Evolutionary conservation across 2,329 filamentous ascomycete species (phyloP).

Genomic region (Penicillium sp.): DNA sequence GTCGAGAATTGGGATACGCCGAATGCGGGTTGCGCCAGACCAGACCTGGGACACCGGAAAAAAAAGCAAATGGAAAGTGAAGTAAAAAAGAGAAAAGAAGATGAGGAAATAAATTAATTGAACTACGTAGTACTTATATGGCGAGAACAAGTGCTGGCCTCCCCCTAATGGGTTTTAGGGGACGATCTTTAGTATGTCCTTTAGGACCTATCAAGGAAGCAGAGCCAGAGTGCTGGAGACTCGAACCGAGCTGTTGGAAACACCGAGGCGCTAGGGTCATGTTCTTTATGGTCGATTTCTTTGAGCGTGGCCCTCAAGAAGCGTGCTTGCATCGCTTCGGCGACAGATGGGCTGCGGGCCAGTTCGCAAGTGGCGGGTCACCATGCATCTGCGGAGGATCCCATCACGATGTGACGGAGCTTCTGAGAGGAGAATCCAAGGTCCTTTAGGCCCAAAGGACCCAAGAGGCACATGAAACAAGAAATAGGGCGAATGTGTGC

Average conservation of each 20-base stretch:
- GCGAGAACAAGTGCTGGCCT: neutral
- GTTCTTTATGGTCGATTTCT: constrained; percentile 6
- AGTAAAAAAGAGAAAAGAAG: constrained; percentile 4
- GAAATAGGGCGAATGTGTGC: neutral
- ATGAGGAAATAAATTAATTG: constrained; percentile 1
- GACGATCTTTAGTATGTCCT: constrained; percentile 5
- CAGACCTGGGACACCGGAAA: constrained; percentile 10
- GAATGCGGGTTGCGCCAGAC: constrained; percentile 20
- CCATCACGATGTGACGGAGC: constrained; percentile 24
- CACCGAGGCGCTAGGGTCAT: neutral
- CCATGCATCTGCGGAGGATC: constrained; percentile 26
- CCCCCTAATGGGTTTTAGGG: constrained; percentile 6
- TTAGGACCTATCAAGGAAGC: neutral
- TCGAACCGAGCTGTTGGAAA: neutral
- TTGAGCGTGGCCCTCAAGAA: constrained; percentile 5
- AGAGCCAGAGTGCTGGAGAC: constrained; percentile 2
- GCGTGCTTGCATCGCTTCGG: constrained; percentile 19
- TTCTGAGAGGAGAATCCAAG: constrained; percentile 14
- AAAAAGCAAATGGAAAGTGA: constrained; percentile 5
- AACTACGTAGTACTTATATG: constrained; percentile 9
- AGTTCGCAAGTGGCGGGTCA: constrained; percentile 32
- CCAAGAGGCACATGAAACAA: neutral
- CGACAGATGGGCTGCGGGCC: constrained; percentile 19
- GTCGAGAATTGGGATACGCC: constrained; percentile 19
- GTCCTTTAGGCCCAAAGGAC: neutral